Evolutionary conservation across 768 basidiomycete genomes (phyloP), one percentile per base, ranked within the genome.

Genomic region (Lentinula aciculospora): DNA sequence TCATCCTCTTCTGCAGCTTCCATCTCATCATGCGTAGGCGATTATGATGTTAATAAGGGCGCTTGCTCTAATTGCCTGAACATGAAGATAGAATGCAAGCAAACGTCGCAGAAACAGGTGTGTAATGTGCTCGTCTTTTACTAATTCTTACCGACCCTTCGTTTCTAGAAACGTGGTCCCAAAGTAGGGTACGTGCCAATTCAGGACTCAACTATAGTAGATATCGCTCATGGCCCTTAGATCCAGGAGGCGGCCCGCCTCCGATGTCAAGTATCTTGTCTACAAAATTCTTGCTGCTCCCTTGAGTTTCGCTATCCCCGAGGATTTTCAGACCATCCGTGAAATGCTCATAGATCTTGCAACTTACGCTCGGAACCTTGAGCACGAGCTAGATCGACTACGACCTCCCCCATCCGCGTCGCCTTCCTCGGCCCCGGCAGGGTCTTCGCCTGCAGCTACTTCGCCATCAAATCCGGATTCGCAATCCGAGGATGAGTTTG

Each of bases 241-340:
- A 32, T 50, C 49, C n/a, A 50, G 31, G 21, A 29, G 49, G n/a
- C 27, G 31, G 29, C 49, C 49, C 49, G 49, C 49, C 19, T 50
- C 49, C n/a, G 49, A 50, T 21, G 29, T 32, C 49, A 34, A 50
- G 10, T 32, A 50, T 13, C 49, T 50, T n/a, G 49, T 50, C 3
- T 50, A 50, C 49, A 50, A 50, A 12, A 50, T 50, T 8, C 28
- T 50, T 31, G 49, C 49, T 19, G 49, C 49, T 50, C 49, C 46
- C 2, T 3, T 48, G 25, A 48, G 46, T 17, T 48, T 48, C 21
- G 46, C 46, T 10, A 48, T 48, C 9, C 46, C 49, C 9, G 49
- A 50, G n/a, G 49, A 32, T 3, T 31, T 23, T 3, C 28, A 32
- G 19, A 34, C 31, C 8, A 50, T 50, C 21, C 49, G 49, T 19